These are phyloP conservation scores for Penicillium goetzii DNA, from an alignment of 495 filamentous ascomycete species.

Conservation along the genomic window DNA sequence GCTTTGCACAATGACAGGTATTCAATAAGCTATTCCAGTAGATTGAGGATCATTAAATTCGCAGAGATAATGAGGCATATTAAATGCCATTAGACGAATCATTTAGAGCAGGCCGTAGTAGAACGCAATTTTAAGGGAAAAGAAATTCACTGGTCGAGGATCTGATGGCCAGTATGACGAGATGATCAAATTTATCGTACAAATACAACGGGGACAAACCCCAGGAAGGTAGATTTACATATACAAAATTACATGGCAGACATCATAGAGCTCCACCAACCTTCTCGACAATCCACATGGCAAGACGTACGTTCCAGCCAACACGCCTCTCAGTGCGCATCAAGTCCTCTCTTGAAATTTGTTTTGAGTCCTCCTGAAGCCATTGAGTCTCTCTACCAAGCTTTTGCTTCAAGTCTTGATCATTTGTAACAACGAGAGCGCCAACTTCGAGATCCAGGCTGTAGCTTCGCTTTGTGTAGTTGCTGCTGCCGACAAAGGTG, in stretches of 20 bases:
- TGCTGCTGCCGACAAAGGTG: slow-evolving; percentile 85
- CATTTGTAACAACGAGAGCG: slow-evolving; percentile 78
- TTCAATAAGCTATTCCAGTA: too few species aligned
- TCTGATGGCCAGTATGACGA: slow-evolving; percentile 7
- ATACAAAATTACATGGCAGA: slow-evolving; percentile 15
- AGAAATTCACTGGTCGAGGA: too few species aligned
- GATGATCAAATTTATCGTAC: slow-evolving; percentile 12
- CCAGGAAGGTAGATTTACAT: slow-evolving; percentile 4
- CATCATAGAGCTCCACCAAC: slow-evolving; percentile 69
- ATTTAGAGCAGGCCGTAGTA: neutral
- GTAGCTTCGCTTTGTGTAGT: slow-evolving; percentile 95
- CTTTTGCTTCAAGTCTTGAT: slow-evolving; percentile 70
- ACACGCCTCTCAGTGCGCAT: slow-evolving; percentile 79
- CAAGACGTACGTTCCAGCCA: slow-evolving; percentile 79
- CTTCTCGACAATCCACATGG: slow-evolving; percentile 85
- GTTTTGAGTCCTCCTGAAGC: slow-evolving; percentile 71
- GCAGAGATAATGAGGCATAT: too few species aligned
- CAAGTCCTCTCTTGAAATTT: slow-evolving; percentile 74
- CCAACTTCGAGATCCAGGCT: slow-evolving; percentile 88
- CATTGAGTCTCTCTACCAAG: slow-evolving; percentile 77
- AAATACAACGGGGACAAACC: slow-evolving; percentile 21
- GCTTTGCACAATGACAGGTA: too few species aligned
- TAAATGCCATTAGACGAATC: neutral
- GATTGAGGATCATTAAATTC: too few species aligned
- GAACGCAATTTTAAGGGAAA: too few species aligned